Conservation (phyloP, 2,329 filamentous ascomycete genomes). For the Rasamsonia emersonii region DNA sequence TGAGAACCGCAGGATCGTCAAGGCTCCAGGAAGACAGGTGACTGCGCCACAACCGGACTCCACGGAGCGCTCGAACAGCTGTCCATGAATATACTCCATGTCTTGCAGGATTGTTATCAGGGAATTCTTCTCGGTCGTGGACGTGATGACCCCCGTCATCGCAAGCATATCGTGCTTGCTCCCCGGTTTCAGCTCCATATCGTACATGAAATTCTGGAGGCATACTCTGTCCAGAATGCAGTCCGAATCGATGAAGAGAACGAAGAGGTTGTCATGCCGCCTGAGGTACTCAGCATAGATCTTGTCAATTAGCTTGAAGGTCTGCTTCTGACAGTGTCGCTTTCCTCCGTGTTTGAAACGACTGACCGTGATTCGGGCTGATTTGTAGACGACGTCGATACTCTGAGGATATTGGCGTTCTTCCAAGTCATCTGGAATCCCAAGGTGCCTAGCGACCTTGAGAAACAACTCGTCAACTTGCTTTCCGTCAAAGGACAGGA, state of each 20-base stretch:
- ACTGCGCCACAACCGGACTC: constrained; percentile 92
- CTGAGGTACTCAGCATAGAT: constrained; percentile 82
- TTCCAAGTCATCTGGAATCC: constrained; percentile 62
- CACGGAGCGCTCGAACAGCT: constrained; percentile 90
- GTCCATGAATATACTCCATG: constrained; percentile 96
- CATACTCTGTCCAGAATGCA: constrained; percentile 88
- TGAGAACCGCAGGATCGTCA: constrained; percentile 92
- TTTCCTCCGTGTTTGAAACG: constrained; percentile 91
- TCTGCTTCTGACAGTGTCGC: constrained; percentile 84
- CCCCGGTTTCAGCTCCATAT: constrained; percentile 94
- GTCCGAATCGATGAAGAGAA: constrained; percentile 95
- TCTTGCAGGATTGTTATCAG: constrained; percentile 90
- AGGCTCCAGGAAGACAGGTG: constrained; percentile 87
- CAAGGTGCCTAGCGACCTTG: constrained; percentile 74
- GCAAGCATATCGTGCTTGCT: constrained; percentile 89
- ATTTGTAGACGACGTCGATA: constrained; percentile 80
- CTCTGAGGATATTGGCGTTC: constrained; percentile 65
- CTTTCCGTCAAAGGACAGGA: constrained; percentile 89
- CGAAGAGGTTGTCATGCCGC: constrained; percentile 83
- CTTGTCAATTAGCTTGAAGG: constrained; percentile 86
- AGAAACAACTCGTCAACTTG: constrained; percentile 82
- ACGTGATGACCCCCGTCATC: constrained; percentile 96
- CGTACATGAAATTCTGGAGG: constrained; percentile 95
- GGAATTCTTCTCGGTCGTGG: constrained; percentile 79
- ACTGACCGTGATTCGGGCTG: constrained; percentile 79